Evolutionary conservation across 2,329 filamentous ascomycete species (phyloP), one percentile per base, ranked within the genome.

Genomic region (Aspergillus persii): DNA sequence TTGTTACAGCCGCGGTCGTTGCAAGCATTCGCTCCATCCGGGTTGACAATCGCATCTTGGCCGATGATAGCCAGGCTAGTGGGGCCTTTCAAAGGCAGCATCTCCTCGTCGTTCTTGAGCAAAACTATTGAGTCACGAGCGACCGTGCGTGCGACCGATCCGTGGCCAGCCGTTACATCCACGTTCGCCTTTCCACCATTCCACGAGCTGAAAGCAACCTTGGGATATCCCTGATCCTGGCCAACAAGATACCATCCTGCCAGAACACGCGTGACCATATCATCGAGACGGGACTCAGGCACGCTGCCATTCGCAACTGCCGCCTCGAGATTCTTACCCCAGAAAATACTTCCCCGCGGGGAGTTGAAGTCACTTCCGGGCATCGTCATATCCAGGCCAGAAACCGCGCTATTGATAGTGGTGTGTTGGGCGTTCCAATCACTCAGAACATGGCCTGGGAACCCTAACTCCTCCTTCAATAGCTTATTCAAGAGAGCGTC

Each of bases 331-430:
- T 77, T 58, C 8, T 65, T 29, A 2, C 69, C 71, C 68, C 68
- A 70, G 55, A 60, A 64, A 50, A 64, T 62, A 26, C 61, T 62
- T 1, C 71, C 72, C 41, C 66, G 62, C n/a, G 69, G 54, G 18
- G 29, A 55, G 23, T 53, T 63, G 41, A 69, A 67, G 36, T 69
- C 68, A 12, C 63, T 57, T 15, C 91, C 91, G 1, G 90, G 90
- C 91, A 95, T 95, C n/a, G 84, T 83, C 90, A 95, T 92, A 73
- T 96, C 92, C 27, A 95, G 79, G 44, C 91, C 91, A 26, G 90
- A 89, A 41, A 86, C 79, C 2, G 90, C 88, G 39, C 83, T 84
- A 29, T 85, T 79, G 4, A 84, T 86, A 63, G 89, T 89, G 3
- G 85, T 80, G 68, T 93, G 89, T 67, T 92, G 89, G 4, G 89